These are phyloP conservation scores for Salix exigua DNA, from an alignment of 345 rosid genomes.

Conservation along the genomic window DNA sequence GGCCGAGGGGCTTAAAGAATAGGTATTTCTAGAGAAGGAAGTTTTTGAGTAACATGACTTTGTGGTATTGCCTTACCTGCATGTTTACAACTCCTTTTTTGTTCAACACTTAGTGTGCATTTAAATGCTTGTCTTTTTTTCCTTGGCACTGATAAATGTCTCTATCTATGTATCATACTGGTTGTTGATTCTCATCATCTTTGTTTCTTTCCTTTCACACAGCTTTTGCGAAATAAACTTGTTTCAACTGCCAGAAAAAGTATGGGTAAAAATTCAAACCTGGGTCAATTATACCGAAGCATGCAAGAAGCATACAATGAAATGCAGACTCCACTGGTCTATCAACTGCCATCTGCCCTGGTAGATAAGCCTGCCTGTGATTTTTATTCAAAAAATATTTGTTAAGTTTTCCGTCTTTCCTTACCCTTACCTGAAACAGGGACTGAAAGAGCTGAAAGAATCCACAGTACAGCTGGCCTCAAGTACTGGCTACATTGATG, in stretches of 20 bases:
- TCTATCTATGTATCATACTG: background rate
- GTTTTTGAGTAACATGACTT: background rate
- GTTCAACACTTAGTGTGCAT: background rate
- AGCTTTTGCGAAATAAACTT: conserved; percentile 81
- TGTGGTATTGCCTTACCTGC: background rate
- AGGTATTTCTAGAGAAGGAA: background rate
- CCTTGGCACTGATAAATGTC: background rate
- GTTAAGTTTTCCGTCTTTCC: conserved; percentile 12
- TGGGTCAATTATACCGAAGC: conserved; percentile 72
- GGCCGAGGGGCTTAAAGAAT: background rate
- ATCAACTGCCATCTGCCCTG: conserved; percentile 55
- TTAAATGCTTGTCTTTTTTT: background rate
- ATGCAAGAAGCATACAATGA: conserved; percentile 80
- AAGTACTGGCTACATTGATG: conserved; percentile 69
- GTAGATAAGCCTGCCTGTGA: conserved; percentile 25
- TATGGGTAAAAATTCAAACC: conserved; percentile 62
- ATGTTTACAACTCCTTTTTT: background rate
- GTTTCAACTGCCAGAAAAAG: conserved; percentile 63
- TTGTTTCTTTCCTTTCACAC: conserved; percentile 23
- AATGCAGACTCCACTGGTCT: conserved; percentile 83
- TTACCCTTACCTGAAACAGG: conserved; percentile 42
- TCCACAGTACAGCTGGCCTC: conserved; percentile 75
- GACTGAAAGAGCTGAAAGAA: conserved; percentile 79
- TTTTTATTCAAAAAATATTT: background rate
- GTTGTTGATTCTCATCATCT: conserved; percentile 7